Conservation (phyloP, 306 rosid species). For the Cicer judaicum region DNA sequence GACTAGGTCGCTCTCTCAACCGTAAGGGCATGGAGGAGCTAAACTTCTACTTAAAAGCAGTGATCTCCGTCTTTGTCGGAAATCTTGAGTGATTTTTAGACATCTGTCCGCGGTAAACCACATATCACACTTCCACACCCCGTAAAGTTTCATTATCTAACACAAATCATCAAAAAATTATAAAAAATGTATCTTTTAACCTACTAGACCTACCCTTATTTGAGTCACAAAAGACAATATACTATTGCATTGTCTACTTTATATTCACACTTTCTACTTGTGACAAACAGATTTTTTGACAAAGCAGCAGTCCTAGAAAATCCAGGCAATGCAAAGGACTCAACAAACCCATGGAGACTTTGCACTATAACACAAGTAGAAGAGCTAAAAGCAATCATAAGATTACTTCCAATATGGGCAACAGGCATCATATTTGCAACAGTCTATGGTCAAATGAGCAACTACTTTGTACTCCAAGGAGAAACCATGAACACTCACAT, state of each 20-base stretch:
- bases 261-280: not conserved
- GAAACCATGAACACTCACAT: slow-evolving; percentile 54
- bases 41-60: too few relatives aligned
- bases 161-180: not conserved
- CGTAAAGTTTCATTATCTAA: too few relatives aligned
- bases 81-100: too few relatives aligned
- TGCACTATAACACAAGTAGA: slow-evolving; percentile 88
- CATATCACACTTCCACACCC: too few relatives aligned
- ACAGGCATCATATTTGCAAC: slow-evolving; percentile 74
- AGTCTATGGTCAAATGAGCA: slow-evolving; percentile 74
- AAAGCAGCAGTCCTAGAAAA: slow-evolving; percentile 67
- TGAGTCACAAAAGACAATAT: not conserved
- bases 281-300: slow-evolving; percentile 72
- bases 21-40: too few relatives aligned
- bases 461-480: slow-evolving; percentile 74
- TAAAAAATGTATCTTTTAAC: not conserved
- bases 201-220: not conserved
- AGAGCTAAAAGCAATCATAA: slow-evolving; percentile 72
- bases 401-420: slow-evolving; percentile 82
- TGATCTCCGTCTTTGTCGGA: too few relatives aligned
- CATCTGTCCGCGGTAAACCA: too few relatives aligned
- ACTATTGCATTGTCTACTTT: not conserved
- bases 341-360: slow-evolving; percentile 66
- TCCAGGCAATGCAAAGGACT: slow-evolving; percentile 47
- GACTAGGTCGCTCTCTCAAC: too few relatives aligned